Base-by-base conservation (phyloP, 352 stramenopile genomes). In the Aphanomyces cochlioides region DNA sequence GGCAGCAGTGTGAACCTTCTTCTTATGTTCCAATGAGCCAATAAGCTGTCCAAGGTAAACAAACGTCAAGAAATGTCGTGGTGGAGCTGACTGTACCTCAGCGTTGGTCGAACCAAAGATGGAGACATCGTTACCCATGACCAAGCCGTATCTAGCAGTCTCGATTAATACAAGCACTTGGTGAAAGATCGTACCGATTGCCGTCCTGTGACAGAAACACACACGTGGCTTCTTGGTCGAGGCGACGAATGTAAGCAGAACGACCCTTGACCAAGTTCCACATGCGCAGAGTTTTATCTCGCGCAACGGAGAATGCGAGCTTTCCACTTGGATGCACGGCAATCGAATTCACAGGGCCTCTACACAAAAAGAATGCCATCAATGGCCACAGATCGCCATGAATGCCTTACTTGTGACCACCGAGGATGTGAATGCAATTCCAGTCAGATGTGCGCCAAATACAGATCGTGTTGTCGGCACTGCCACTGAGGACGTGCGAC, bases 191-290 rank as follows among this genome's bases (percentile, higher is more conserved):
- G 63, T 93, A 95, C 58, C 85, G 81, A 12, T 80, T 78, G 40
- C 87, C 87, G 19, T 84, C 85, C 47, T 88, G 82, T 28, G 85
- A 93, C 66, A 93, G 87, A 67, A 88, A 80, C 36, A 93, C 85
- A 19, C 88, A 67, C 36, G 83, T 78, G 8, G 88, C 84, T 69
- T 95, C 85, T 54, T 91, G 88, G 66, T 95, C 88, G 2, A 96
- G 76, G 21, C 88, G 84, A 38, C 87, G 84, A 67, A 95, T 95
- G 75, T 90, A 95, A 10, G 85, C 85, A n/a, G 90, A 91, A 50
- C 88, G 86, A 21, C 89, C 89, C 56, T 95, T 95, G 37, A 96
- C 84, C 3, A 96, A 72, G 76, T 96, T 95, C 89, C 89, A 96
- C 83, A 96, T 92, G 45, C 88, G 85, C 72, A 96, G 73, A 54